Conservation (phyloP, 306 rosid genomes). For the Fagus crenata region DNA sequence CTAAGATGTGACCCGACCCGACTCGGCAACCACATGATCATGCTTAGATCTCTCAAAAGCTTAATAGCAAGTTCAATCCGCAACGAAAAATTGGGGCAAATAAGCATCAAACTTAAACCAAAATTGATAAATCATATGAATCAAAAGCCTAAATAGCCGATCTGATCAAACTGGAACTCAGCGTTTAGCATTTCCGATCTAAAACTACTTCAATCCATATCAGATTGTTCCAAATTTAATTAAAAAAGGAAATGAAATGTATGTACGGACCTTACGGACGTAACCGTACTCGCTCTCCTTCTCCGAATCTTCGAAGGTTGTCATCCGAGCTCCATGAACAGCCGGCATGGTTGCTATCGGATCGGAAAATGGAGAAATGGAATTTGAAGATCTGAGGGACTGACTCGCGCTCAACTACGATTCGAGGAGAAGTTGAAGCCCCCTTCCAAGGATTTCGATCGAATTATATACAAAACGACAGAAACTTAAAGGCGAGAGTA, state of each 20-base stretch:
- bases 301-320: conserved; percentile 95
- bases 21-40: neutral
- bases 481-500: neutral
- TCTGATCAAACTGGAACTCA: too few species aligned
- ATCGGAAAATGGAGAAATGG: conserved; percentile 23
- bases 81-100: too few species aligned
- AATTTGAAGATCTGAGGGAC: conserved; percentile 19
- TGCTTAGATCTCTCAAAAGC: neutral
- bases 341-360: conserved; percentile 76
- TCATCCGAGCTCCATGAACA: conserved; percentile 81
- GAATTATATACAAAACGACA: conserved; percentile 11
- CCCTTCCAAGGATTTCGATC: conserved; percentile 28
- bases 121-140: too few species aligned
- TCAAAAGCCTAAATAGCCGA: too few species aligned
- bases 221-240: too few species aligned
- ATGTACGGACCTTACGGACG: conserved; percentile 77
- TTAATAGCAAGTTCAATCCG: too few species aligned
- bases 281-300: conserved; percentile 99
- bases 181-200: too few species aligned
- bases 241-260: too few species aligned
- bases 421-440: too few species aligned
- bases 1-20: neutral
- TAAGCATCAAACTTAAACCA: too few species aligned
- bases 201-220: too few species aligned
- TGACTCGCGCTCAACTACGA: too few species aligned